Evolutionary conservation across 441 rosid genomes (phyloP), one percentile per base, ranked within the genome.

Genomic region (Syzygium malaccense): DNA sequence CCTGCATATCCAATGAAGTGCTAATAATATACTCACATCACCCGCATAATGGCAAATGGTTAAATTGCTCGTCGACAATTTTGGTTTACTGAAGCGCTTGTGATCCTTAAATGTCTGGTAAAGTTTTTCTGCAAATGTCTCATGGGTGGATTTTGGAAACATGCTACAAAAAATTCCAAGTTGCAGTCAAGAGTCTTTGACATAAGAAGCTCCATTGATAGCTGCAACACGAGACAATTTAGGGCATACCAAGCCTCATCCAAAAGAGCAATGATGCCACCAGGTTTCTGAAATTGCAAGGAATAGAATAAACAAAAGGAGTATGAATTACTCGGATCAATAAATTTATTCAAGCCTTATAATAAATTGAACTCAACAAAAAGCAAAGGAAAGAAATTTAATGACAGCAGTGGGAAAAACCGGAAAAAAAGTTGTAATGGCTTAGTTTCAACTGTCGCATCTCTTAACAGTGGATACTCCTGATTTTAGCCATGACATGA

Each of bases 61-160:
- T 94, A 98, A 98, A 93, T 96, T 98, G 86, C 95, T 94, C 56
- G 92, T 98, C 80, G 99, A 93, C 93, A 98, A 90, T 92, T 98
- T 98, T 89, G 99, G 99, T 91, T 98, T 98, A 93, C 93, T 93
- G 91, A 98, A 97, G 91, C 98, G 99, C 89, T 94, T 96, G 89
- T 96, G 96, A 86, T 96, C 96, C 90, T 95, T 97, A 90, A 96
- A 96, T 78, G 99, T 96, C 92, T 97, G 99, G 91, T 97, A 98
- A 88, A 98, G 96, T 96, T 97, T 97, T 90, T 95, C 91, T 6
- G 98, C 96, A 93, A 98, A 97, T 88, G 99, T 98, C 80, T 95
- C 99, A 90, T 97, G 91, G 66, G 99, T 98, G 90, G 99, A 98
- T 94, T 94, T 96, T 88, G 99, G 99, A 91, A 98, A 97, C 99